phyloP scores from a whole-genome alignment of 352 stramenopile species.

The Aphanomyces stellatus region DNA sequence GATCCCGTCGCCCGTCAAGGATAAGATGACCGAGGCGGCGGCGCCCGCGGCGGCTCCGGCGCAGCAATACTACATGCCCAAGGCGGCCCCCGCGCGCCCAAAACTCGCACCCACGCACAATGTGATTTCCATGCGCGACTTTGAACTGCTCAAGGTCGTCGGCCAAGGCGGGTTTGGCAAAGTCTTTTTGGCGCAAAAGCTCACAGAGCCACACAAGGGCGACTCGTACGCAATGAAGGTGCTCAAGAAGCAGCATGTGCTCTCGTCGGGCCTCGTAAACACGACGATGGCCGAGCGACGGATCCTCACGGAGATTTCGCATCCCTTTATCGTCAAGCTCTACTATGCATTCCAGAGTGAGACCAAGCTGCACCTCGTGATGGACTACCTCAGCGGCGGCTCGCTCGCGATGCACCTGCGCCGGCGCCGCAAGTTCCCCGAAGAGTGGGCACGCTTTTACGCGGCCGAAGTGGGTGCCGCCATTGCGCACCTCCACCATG shows the following conservation, averaged over 20 bases:
- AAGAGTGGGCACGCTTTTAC: constrained; percentile 89
- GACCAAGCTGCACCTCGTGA: constrained; percentile 89
- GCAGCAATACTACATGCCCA: constrained; percentile 77
- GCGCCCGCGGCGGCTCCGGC: constrained; percentile 31
- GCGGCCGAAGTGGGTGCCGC: constrained; percentile 90
- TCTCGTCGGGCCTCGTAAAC: constrained; percentile 87
- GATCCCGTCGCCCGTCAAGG: constrained; percentile 24
- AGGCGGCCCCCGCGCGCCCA: constrained; percentile 36
- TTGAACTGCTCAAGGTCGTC: constrained; percentile 96
- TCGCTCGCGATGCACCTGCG: constrained; percentile 85
- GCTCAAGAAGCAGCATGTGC: constrained; percentile 89
- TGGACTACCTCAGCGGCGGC: constrained; percentile 89
- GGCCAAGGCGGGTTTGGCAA: constrained; percentile 96
- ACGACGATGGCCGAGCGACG: constrained; percentile 90
- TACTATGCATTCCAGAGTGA: constrained; percentile 93
- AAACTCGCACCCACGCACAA: constrained; percentile 15
- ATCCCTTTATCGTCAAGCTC: constrained; percentile 92
- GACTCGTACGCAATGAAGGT: constrained; percentile 99
- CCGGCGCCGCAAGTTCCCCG: constrained; percentile 82
- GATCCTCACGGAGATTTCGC: constrained; percentile 87
- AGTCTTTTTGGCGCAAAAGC: constrained; percentile 96
- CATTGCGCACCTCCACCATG: constrained; percentile 87
- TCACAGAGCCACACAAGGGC: constrained; percentile 74
- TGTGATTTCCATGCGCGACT: constrained; percentile 81
- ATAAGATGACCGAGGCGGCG: neutral